Base-by-base conservation (phyloP, 2,329 filamentous ascomycete species). In the Myriosclerotinia curreyana region DNA sequence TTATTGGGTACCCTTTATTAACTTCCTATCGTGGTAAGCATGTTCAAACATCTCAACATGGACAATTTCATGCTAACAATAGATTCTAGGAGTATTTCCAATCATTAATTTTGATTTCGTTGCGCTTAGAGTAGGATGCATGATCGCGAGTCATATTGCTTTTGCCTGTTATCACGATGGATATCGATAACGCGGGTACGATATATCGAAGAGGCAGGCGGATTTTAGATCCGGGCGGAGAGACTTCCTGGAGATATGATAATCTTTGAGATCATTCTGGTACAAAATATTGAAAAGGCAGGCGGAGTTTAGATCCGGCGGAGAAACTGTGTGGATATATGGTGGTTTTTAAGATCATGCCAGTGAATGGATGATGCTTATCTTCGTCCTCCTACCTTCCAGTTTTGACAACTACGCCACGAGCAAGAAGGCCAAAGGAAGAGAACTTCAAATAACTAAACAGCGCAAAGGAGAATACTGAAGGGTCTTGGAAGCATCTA, bases 1-100 rank as follows among this genome's bases (percentile, higher is more conserved):
- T n/a, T 25, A 31, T n/a, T 25, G 38, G 22, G 1, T n/a, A 15
- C 2, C 20, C 40, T 9, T 44, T 34, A 6, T 22, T 9, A 46
- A 5, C 54, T 44, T 56, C 40, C 54, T 46, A 56, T 34, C 25
- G 46, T 20, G 40, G 54, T 22, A 46, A 46, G 28, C 11, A 56
- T 28, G 1, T 8, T 31, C 38, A 28, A 7, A 6, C 22, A 42
- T 55, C 5, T 46, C 14, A n/a, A 34, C 25, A 56, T 9, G 12
- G 11, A 15, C 11, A n/a, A 34, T 2, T 9, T 17, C 20, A 46
- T 5, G 42, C 52, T 28, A 55, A 40, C 8, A 15, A 55, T 12
- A 55, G 22, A 25, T 42, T 28, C 12, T 0, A 12, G n/a, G 11
- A 20, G 15, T 40, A 25, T 22, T 14, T 55, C n/a, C 52, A 55